Evolutionary conservation across 2,329 filamentous ascomycete genomes (phyloP).

Genomic region (Coniella vitis): DNA sequence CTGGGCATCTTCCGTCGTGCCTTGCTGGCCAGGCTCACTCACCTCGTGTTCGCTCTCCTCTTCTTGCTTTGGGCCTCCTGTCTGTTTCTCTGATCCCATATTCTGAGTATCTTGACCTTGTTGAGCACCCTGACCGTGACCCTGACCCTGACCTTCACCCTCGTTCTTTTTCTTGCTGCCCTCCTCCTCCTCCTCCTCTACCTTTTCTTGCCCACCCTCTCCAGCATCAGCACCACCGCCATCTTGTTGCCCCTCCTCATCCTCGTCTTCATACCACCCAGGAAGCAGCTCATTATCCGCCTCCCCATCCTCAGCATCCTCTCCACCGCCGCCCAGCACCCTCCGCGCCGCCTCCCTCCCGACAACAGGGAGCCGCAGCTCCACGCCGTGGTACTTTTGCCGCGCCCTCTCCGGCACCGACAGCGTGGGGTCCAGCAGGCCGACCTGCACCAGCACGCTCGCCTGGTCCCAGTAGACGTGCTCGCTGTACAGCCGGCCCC

Average conservation of each 20-base stretch:
- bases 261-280: slow-evolving; percentile 28
- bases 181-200: slow-evolving; percentile 18
- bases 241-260: slow-evolving; percentile 12
- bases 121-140: neutral
- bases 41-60: neutral
- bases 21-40: neutral
- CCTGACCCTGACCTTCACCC: neutral
- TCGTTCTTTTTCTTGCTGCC: neutral
- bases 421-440: slow-evolving; percentile 40
- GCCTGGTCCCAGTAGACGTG: slow-evolving; percentile 61
- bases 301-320: slow-evolving; percentile 33
- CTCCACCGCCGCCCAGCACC: slow-evolving; percentile 27
- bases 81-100: no score
- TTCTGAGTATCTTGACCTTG: no score
- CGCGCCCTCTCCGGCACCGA: slow-evolving; percentile 26
- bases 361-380: slow-evolving; percentile 30
- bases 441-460: slow-evolving; percentile 52
- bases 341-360: slow-evolving; percentile 33
- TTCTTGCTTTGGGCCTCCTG: no score
- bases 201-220: no score
- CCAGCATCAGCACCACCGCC: no score
- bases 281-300: slow-evolving; percentile 36
- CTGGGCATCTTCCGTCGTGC: neutral
- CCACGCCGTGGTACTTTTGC: slow-evolving; percentile 26
- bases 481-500: slow-evolving; percentile 54